phyloP scores from a whole-genome alignment of 2,329 filamentous ascomycete species.

The Epichloe bromicola region DNA sequence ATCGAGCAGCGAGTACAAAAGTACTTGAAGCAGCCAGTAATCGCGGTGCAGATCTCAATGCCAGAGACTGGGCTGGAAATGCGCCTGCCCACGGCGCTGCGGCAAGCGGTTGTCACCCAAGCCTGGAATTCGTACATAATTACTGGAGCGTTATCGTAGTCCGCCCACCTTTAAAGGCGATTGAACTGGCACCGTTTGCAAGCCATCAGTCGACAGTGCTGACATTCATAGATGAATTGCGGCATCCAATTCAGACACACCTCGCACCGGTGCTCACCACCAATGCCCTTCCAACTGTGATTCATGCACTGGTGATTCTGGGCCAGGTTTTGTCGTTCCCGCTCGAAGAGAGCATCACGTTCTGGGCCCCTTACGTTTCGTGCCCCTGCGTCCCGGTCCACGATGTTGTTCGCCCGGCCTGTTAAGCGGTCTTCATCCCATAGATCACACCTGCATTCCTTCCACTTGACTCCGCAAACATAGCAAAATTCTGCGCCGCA shows the following conservation, averaged over 20 bases:
- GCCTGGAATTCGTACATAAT: too few relatives aligned
- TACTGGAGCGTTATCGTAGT: too few relatives aligned
- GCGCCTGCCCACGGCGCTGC: too few relatives aligned
- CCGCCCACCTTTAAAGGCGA: neutral
- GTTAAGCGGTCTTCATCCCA: slow-evolving; percentile 21
- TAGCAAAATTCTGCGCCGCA: slow-evolving; percentile 39
- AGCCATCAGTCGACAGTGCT: slow-evolving; percentile 28
- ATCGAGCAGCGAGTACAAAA: too few relatives aligned
- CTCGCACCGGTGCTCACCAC: neutral
- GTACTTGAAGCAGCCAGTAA: too few relatives aligned
- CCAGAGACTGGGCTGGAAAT: too few relatives aligned
- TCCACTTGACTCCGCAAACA: slow-evolving; percentile 29
- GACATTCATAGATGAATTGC: slow-evolving; percentile 32
- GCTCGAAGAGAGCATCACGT: neutral
- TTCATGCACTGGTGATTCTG: neutral
- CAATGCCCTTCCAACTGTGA: neutral
- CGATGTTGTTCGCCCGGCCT: neutral
- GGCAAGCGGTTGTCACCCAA: too few relatives aligned
- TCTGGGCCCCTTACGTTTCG: neutral
- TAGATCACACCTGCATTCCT: slow-evolving; percentile 22
- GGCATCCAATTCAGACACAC: slow-evolving; percentile 15
- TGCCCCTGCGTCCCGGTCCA: neutral
- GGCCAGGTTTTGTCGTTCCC: neutral
- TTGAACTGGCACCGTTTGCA: slow-evolving; percentile 27
- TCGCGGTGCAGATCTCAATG: too few relatives aligned